Evolutionary conservation across 306 rosid species (phyloP).

Genomic region (Adenanthera pavonina): DNA sequence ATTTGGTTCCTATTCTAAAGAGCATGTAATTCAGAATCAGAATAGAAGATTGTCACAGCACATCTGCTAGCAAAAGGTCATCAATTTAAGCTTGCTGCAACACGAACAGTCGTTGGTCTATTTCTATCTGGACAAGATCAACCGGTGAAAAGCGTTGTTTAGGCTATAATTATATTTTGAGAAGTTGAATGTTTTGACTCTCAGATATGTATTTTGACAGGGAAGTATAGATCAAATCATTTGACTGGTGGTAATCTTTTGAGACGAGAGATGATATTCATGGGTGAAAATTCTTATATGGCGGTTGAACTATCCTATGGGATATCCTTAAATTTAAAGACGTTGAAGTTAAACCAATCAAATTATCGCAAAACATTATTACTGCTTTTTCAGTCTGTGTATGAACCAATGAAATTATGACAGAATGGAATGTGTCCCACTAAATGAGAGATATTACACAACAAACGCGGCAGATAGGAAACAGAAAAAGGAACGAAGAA

Average conservation of each 20-base stretch:
- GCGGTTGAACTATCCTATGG: background rate
- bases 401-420: background rate
- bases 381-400: background rate
- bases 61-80: background rate
- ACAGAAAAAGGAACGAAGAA: background rate
- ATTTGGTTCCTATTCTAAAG: background rate
- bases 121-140: no score
- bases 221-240: no score
- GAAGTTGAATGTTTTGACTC: no score
- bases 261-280: no score
- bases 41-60: background rate
- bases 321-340: background rate
- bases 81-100: background rate
- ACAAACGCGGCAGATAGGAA: background rate
- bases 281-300: no score
- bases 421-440: slow-evolving; percentile 81
- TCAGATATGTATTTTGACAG: no score
- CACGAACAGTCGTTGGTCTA: no score
- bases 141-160: no score
- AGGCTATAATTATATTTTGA: no score
- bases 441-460: slow-evolving; percentile 47
- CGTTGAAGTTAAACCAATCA: background rate
- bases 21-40: background rate
- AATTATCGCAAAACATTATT: background rate
- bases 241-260: no score